phyloP scores from a whole-genome alignment of 352 stramenopile genomes.

The Aphanomyces astaci region DNA sequence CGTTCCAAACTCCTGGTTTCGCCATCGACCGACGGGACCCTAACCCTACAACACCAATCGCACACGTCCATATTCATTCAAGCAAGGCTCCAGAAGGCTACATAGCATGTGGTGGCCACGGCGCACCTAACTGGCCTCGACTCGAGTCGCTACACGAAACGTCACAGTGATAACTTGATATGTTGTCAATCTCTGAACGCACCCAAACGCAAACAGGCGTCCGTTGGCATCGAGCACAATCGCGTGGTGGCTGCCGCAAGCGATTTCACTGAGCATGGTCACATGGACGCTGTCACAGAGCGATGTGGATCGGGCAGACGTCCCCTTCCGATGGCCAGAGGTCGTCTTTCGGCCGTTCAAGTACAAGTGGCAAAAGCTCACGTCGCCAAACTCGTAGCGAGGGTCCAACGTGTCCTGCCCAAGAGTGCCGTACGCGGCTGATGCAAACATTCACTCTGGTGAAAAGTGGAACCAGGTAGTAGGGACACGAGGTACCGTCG shows the following conservation, averaged over 20 bases:
- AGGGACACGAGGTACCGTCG: conserved; percentile 7
- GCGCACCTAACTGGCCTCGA: conserved; percentile 10
- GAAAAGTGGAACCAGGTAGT: not conserved
- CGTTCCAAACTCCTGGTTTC: conserved; percentile 5
- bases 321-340: not conserved
- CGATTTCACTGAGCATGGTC: conserved; percentile 2
- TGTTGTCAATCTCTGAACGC: not conserved
- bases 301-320: not conserved
- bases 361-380: conserved; percentile 3
- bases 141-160: not conserved
- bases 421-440: conserved; percentile 12
- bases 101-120: no score
- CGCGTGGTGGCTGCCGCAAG: conserved; percentile 14
- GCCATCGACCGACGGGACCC: not conserved
- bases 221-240: conserved; percentile 17
- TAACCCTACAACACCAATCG: not conserved
- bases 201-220: conserved; percentile 20
- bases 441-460: not conserved
- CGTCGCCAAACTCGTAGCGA: not conserved
- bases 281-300: conserved; percentile 1
- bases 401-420: conserved; percentile 4
- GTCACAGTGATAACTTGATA: not conserved
- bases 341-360: not conserved
- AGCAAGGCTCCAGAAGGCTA: no score
- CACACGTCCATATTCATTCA: no score